Evolutionary conservation across 257 asterid species (phyloP).

Genomic region (Lavandula angustifolia): DNA sequence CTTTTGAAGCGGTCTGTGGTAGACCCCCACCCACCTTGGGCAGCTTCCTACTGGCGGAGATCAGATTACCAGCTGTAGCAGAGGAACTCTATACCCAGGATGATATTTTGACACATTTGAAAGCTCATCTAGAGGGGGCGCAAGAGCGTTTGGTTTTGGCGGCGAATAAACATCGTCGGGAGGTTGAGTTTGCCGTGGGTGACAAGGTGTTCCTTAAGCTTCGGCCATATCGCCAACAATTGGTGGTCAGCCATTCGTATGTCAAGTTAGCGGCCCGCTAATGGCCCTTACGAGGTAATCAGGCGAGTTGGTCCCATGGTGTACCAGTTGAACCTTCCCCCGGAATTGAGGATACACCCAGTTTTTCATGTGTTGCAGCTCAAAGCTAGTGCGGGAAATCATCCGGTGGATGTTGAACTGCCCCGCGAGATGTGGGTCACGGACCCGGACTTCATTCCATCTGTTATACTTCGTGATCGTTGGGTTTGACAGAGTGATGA

Average conservation of each 20-base stretch:
- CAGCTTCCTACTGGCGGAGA: neutral
- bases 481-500: too few relatives aligned
- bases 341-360: too few relatives aligned
- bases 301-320: neutral
- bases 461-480: too few relatives aligned
- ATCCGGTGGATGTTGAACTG: too few relatives aligned
- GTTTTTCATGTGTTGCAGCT: too few relatives aligned
- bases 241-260: too few relatives aligned
- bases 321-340: too few relatives aligned
- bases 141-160: neutral
- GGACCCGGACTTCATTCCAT: too few relatives aligned
- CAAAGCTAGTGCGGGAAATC: too few relatives aligned
- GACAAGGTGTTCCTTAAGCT: neutral
- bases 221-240: neutral
- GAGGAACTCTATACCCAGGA: neutral
- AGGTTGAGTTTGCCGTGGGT: neutral
- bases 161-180: neutral
- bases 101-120: neutral
- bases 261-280: neutral
- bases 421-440: too few relatives aligned
- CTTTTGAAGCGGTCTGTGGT: neutral
- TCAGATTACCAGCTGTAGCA: neutral
- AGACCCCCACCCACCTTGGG: neutral
- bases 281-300: neutral
- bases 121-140: neutral